Percentiles rank a stretch among this genome's conserved stretches.
Conservation (phyloP, 2,329 filamentous ascomycete genomes). For the Alternaria consortialis region DNA sequence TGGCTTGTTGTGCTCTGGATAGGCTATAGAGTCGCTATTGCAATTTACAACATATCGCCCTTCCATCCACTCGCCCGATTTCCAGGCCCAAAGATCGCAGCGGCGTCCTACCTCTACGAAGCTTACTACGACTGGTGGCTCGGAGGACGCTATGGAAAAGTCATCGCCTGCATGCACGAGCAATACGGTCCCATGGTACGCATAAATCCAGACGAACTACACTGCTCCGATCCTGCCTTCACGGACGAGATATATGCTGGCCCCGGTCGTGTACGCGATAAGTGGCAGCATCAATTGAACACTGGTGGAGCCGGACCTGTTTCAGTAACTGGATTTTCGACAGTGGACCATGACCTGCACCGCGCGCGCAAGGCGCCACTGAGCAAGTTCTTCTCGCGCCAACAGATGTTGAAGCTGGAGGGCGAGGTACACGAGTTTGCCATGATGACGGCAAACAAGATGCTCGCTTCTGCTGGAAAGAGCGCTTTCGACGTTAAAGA, state of each 20-base stretch:
- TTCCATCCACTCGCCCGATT: conserved; percentile 36
- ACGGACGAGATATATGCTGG: conserved; percentile 47
- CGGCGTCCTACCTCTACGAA: conserved; percentile 39
- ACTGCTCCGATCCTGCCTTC: conserved; percentile 44
- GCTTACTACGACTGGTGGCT: conserved; percentile 42
- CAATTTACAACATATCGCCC: conserved; percentile 37
- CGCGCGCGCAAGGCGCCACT: conserved; percentile 42
- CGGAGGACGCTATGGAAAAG: conserved; percentile 45
- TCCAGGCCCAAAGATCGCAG: conserved; percentile 43
- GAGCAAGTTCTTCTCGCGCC: conserved; percentile 49
- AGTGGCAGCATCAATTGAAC: conserved; percentile 37
- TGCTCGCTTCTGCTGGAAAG: conserved; percentile 33
- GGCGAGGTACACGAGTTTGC: conserved; percentile 33
- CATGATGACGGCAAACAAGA: conserved; percentile 24
- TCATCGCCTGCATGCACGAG: conserved; percentile 47
- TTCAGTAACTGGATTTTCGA: conserved; percentile 37
- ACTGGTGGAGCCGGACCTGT: conserved; percentile 39
- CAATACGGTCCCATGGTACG: conserved; percentile 41
- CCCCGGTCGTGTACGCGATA: conserved; percentile 30
- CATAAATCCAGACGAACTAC: conserved; percentile 47
- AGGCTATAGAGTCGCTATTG: conserved; percentile 27
- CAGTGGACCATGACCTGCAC: conserved; percentile 45
- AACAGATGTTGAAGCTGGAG: conserved; percentile 39
- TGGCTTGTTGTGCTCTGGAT: conserved; percentile 31
- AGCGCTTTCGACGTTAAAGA: conserved; percentile 38